phyloP scores from a whole-genome alignment of 768 basidiomycete species.

The Tricholoma sp. region DNA sequence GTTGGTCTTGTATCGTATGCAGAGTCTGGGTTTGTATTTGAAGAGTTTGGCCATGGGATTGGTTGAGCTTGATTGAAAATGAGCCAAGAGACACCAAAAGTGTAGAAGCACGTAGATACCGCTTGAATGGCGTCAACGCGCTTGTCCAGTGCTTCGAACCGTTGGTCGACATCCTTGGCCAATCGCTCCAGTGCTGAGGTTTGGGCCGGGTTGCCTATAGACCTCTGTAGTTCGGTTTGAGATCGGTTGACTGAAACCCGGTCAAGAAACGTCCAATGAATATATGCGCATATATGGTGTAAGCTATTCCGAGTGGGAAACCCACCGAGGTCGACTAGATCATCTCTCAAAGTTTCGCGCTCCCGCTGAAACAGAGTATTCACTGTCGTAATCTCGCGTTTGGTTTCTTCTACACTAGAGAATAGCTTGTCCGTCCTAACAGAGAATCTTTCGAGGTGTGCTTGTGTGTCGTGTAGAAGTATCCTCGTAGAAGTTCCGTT shows the following conservation, averaged over 20 bases:
- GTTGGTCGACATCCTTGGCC: slow-evolving; percentile 35
- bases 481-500: slow-evolving; percentile 66
- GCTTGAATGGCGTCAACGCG: slow-evolving; percentile 51
- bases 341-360: slow-evolving; percentile 49
- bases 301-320: slow-evolving; percentile 9
- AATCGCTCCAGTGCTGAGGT: slow-evolving; percentile 31
- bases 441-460: slow-evolving; percentile 64
- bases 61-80: slow-evolving; percentile 34
- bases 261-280: not conserved
- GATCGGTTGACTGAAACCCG: slow-evolving; percentile 49
- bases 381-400: slow-evolving; percentile 45
- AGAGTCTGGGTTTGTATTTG: slow-evolving; percentile 53
- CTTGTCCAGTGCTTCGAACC: slow-evolving; percentile 45
- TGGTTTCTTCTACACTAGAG: slow-evolving; percentile 44
- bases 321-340: slow-evolving; percentile 54
- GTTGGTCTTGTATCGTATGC: slow-evolving; percentile 59
- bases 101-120: slow-evolving; percentile 25
- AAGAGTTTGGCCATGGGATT: slow-evolving; percentile 39
- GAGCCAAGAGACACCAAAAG: not conserved
- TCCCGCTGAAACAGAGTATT: slow-evolving; percentile 57
- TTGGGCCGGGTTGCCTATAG: slow-evolving; percentile 56
- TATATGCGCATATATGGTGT: slow-evolving; percentile 11
- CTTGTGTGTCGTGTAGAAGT: slow-evolving; percentile 69
- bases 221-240: slow-evolving; percentile 55
- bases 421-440: slow-evolving; percentile 49